Base-by-base conservation (phyloP, 768 basidiomycete species). In the Leccinum boreale region DNA sequence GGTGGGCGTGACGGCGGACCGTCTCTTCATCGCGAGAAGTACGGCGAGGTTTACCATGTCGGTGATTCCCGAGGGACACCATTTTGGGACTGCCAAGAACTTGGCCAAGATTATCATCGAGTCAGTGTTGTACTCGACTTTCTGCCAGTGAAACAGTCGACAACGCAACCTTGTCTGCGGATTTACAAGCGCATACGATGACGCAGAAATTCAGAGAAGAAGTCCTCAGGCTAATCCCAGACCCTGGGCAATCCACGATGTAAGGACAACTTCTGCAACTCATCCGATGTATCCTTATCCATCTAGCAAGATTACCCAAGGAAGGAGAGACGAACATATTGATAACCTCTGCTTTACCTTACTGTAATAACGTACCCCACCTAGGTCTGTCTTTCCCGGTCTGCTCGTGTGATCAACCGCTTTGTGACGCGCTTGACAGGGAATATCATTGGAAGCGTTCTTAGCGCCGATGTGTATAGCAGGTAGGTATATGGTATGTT, bases 291-390 rank as follows among this genome's bases (percentile, higher is more conserved):
- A 53, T 12, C 29, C 14, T 47, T 9, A 50, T 36, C 49, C 10
- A 29, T 49, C 46, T 28, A 33, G 29, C 24, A 53, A 89, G 87
- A 50, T 71, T 88, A 44, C 97, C 97, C 11, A 87, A 88, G 72
- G 81, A 86, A 47, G 96, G 95, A 48, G 88, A 94, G 73, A 79
- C 79, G 55, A 99, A 98, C 69, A 78, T 95, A 45, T 78, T 99
- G 28, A 87, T 99, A 64, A 98, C 97, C 11, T 97, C 94, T 62
- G 95, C 97, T 36, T 76, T 99, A 56, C 97, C 97, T 1, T 94
- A 94, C 69, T 94, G 93, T 73, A 98, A 98, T 73, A 98, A 98
- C 67, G 95, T 97, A 11, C 94, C 96, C 24, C 94, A 98, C 79
- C 83, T 97, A 46, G 94, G 95, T 85, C 69, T 65, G 81, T 74